These are phyloP conservation scores for Fusarium acutatum DNA, from an alignment of 2,329 filamentous ascomycete species.

Conservation along the genomic window DNA sequence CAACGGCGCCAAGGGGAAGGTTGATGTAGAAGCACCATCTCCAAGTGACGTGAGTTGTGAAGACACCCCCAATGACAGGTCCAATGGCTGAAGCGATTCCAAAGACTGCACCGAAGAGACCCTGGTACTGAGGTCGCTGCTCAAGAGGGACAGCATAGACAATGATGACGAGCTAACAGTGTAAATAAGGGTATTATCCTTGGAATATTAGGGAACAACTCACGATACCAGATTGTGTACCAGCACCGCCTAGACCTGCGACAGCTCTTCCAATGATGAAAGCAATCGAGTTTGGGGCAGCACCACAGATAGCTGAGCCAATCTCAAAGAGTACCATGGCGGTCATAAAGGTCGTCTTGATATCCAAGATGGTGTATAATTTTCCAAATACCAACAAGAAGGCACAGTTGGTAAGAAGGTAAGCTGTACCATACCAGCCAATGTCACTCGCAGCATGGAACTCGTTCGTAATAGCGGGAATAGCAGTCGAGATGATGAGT, in stretches of 20 bases:
- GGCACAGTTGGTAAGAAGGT: conserved; percentile 49
- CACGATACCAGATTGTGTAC: conserved; percentile 59
- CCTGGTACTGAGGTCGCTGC: conserved; percentile 43
- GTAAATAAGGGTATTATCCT: not conserved
- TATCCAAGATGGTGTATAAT: conserved; percentile 53
- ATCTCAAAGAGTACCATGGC: conserved; percentile 41
- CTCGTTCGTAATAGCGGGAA: conserved; percentile 45
- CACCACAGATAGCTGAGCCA: conserved; percentile 46
- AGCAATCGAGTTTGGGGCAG: conserved; percentile 49
- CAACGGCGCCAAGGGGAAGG: conserved; percentile 46
- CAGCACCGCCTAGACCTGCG: conserved; percentile 59
- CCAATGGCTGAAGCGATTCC: conserved; percentile 48
- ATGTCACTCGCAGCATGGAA: conserved; percentile 43
- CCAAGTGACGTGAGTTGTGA: conserved; percentile 44
- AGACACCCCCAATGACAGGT: conserved; percentile 41
- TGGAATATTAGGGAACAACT: conserved; percentile 2
- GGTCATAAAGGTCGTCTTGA: conserved; percentile 41
- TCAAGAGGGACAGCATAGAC: conserved; percentile 48
- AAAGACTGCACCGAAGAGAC: conserved; percentile 51
- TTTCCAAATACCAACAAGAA: conserved; percentile 51
- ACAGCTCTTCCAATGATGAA: conserved; percentile 63
- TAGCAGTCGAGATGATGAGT: conserved; percentile 50
- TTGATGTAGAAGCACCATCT: conserved; percentile 51
- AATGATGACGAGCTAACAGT: conserved; percentile 24
- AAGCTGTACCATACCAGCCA: conserved; percentile 47